Base-by-base conservation (phyloP, 108 stramenopile species). In the Nitzschia palea region DNA sequence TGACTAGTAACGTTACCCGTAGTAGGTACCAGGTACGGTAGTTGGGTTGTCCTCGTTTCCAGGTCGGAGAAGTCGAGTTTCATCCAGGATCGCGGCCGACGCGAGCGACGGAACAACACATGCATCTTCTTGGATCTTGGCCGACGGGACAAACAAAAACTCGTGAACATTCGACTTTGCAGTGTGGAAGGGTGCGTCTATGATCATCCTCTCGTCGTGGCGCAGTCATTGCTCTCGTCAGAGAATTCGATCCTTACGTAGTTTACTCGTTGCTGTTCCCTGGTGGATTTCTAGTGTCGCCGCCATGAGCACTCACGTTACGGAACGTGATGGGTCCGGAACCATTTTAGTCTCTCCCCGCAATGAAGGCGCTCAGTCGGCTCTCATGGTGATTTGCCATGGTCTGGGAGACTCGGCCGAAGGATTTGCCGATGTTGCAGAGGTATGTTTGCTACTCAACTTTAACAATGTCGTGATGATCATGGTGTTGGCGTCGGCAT, bases 371-470 rank as follows among this genome's bases (percentile, higher is more conserved):
- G 73, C 77, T 28, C 93, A 91, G 62, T 78, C 65, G 36, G 91
- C 78, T 58, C 67, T 91, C 12, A 70, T 97, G 8, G 78, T 98
- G 8, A 81, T 98, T 48, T 88, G 83, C 53, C 97, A 98, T 67
- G 97, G 97, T n/a, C 70, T 98, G 15, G 97, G 97, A 4, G 97
- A 98, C 63, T 71, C 88, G 2, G 78, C 93, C 12, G 88, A 93
- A 57, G 73, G 73, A 20, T 68, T 76, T 68, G 80, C 80, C 62
- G 86, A 88, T 72, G 84, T 83, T n/a, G 75, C 84, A 27, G 75
- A 80, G 65, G 77, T 75, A 50, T 17, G 63, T 37, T 42, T 36
- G 20, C 27, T n/a, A n/a, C n/a, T n/a, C n/a, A n/a, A n/a, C n/a
- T n/a, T n/a, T n/a, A n/a, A n/a, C n/a, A n/a, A n/a, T n/a, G n/a